phyloP scores from a whole-genome alignment of 2,329 filamentous ascomycete genomes.

The Sclerotinia minor region DNA sequence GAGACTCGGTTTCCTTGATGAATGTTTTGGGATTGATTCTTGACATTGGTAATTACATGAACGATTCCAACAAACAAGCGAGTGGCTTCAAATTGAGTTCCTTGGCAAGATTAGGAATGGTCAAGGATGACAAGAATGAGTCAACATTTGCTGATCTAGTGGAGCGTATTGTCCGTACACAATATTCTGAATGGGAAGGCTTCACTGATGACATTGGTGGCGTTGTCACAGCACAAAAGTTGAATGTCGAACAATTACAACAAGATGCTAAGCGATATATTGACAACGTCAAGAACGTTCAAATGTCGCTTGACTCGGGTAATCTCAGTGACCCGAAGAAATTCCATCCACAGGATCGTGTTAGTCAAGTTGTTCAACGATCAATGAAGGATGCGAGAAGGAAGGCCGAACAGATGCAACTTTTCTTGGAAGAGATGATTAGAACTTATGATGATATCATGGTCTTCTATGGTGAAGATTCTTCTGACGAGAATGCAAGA shows the following conservation, averaged over 20 bases:
- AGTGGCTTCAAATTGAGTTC: constrained; percentile 97
- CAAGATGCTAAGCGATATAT: constrained; percentile 89
- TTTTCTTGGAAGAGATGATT: constrained; percentile 91
- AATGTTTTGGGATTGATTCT: constrained; percentile 94
- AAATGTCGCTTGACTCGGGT: constrained; percentile 86
- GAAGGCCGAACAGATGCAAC: constrained; percentile 92
- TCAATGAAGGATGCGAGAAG: constrained; percentile 95
- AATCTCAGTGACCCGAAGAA: constrained; percentile 96
- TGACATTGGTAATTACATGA: constrained; percentile 99
- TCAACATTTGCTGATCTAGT: constrained; percentile 94
- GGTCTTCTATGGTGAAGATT: constrained; percentile 94
- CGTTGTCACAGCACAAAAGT: constrained; percentile 78
- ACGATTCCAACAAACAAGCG: constrained; percentile 97
- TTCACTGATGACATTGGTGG: constrained; percentile 83
- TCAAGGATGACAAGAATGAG: constrained; percentile 99
- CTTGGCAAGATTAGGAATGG: constrained; percentile 88
- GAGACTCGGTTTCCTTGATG: constrained; percentile 91
- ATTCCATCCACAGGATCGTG: constrained; percentile 96
- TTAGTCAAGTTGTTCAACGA: constrained; percentile 85
- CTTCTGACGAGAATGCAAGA: constrained; percentile 84
- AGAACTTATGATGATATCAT: constrained; percentile 93
- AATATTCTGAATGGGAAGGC: constrained; percentile 92
- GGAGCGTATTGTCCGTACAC: constrained; percentile 91
- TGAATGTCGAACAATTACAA: constrained; percentile 92
- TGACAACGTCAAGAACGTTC: constrained; percentile 90